phyloP scores from a whole-genome alignment of 352 stramenopile genomes.

The Globisporangium heterothallicum region DNA sequence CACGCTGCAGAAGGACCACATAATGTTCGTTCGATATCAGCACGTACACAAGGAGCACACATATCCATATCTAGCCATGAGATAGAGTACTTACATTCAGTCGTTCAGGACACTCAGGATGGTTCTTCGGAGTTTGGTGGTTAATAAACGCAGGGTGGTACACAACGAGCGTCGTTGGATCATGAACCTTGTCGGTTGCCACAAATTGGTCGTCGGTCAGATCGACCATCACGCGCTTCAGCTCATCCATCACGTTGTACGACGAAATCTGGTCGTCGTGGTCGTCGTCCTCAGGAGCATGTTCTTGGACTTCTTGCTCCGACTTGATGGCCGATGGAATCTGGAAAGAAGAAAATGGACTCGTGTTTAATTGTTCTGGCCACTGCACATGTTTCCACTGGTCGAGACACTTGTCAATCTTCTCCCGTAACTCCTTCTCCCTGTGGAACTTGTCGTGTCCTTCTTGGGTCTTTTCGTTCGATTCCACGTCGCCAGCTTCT shows the following conservation, averaged over 20 bases:
- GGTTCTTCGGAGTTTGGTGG: conserved; percentile 79
- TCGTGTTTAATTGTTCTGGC: conserved; percentile 50
- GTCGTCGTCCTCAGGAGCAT: conserved; percentile 7
- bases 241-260: conserved; percentile 53
- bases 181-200: conserved; percentile 10
- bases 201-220: conserved; percentile 56
- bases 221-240: conserved; percentile 77
- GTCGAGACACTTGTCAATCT: conserved; percentile 39
- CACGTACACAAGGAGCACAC: conserved; percentile 5
- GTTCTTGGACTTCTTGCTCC: conserved; percentile 11
- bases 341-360: conserved; percentile 29
- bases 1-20: conserved; percentile 29
- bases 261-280: conserved; percentile 2
- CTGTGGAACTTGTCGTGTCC: conserved; percentile 32
- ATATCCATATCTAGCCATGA: neutral
- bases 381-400: conserved; percentile 70
- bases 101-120: conserved; percentile 78
- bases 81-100: conserved; percentile 50
- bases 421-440: conserved; percentile 43
- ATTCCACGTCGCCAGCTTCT: conserved; percentile 17
- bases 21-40: neutral
- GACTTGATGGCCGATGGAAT: conserved; percentile 23
- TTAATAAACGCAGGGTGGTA: conserved; percentile 83
- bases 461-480: conserved; percentile 20
- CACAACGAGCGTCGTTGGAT: conserved; percentile 64